These are phyloP conservation scores for Penicillium olsonii DNA, from an alignment of 2,329 filamentous ascomycete species.

Conservation along the genomic window DNA sequence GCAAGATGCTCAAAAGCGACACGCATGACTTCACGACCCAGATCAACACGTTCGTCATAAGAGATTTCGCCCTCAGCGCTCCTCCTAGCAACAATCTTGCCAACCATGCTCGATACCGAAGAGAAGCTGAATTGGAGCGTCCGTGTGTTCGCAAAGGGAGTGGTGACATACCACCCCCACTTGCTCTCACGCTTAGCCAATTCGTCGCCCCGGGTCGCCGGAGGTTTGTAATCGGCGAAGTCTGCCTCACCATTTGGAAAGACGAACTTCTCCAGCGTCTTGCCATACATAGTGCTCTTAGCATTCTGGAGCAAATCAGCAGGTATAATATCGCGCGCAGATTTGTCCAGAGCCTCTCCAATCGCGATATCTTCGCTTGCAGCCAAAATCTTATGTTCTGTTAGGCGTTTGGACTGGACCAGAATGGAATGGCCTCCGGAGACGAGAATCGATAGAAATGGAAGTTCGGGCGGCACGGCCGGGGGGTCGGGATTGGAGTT, in stretches of 20 bases:
- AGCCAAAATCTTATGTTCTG: slow-evolving; percentile 72
- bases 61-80: slow-evolving; percentile 41
- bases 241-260: slow-evolving; percentile 56
- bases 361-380: slow-evolving; percentile 78
- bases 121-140: slow-evolving; percentile 73
- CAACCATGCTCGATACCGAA: slow-evolving; percentile 66
- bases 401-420: slow-evolving; percentile 69
- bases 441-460: slow-evolving; percentile 84
- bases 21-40: slow-evolving; percentile 75
- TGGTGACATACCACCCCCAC: slow-evolving; percentile 69
- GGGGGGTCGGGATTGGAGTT: slow-evolving; percentile 10
- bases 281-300: slow-evolving; percentile 75
- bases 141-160: slow-evolving; percentile 64
- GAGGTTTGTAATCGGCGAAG: slow-evolving; percentile 58
- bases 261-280: slow-evolving; percentile 75
- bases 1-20: slow-evolving; percentile 85
- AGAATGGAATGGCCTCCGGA: slow-evolving; percentile 92
- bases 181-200: slow-evolving; percentile 50
- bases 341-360: slow-evolving; percentile 87
- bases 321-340: slow-evolving; percentile 75
- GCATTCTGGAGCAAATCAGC: slow-evolving; percentile 54
- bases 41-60: slow-evolving; percentile 62
- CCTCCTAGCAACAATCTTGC: slow-evolving; percentile 53
- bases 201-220: slow-evolving; percentile 60
- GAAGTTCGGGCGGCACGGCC: slow-evolving; percentile 61